A percentile compares a stretch with the other conserved stretches of the same genome.
Conservation (phyloP, 2,329 filamentous ascomycete genomes). For the Talaromyces atroroseus region DNA sequence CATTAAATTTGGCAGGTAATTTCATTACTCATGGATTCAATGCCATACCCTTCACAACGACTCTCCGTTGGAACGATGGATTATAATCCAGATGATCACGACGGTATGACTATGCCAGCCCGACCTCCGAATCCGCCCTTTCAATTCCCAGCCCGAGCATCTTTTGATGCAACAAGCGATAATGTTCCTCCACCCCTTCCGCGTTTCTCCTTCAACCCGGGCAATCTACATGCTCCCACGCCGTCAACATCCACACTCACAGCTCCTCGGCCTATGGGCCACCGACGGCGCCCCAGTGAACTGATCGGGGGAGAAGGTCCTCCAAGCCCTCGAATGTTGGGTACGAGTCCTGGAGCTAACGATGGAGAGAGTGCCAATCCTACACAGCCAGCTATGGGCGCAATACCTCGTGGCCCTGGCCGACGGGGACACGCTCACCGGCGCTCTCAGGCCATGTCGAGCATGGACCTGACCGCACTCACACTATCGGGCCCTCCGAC, state of each 20-base stretch:
- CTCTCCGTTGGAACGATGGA: conserved; percentile 12
- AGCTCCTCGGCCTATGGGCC: conserved; percentile 53
- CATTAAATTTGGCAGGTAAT: not conserved
- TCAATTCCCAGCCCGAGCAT: conserved; percentile 7
- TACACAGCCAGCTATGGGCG: conserved; percentile 29
- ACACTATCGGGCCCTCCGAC: conserved; percentile 37
- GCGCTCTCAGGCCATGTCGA: conserved; percentile 75
- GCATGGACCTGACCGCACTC: conserved; percentile 65
- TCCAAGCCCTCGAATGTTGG: conserved; percentile 58
- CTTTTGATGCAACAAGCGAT: conserved; percentile 28
- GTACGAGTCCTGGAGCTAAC: conserved; percentile 32
- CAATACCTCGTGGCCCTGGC: conserved; percentile 44
- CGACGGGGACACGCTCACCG: conserved; percentile 72
- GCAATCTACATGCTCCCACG: conserved; percentile 34
- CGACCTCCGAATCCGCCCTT: conserved; percentile 8
- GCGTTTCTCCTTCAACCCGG: conserved; percentile 35
- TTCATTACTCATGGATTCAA: conserved; percentile 6
- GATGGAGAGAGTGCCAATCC: conserved; percentile 13
- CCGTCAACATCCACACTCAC: conserved; percentile 50
- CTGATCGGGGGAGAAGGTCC: conserved; percentile 65
- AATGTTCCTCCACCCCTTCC: conserved; percentile 28
- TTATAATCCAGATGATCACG: conserved; percentile 8
- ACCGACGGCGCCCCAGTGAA: conserved; percentile 75
- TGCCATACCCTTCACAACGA: conserved; percentile 1
- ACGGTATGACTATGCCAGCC: not conserved